phyloP scores from a whole-genome alignment of 805 yeast genomes.

The Blastobotrys attinorum region DNA sequence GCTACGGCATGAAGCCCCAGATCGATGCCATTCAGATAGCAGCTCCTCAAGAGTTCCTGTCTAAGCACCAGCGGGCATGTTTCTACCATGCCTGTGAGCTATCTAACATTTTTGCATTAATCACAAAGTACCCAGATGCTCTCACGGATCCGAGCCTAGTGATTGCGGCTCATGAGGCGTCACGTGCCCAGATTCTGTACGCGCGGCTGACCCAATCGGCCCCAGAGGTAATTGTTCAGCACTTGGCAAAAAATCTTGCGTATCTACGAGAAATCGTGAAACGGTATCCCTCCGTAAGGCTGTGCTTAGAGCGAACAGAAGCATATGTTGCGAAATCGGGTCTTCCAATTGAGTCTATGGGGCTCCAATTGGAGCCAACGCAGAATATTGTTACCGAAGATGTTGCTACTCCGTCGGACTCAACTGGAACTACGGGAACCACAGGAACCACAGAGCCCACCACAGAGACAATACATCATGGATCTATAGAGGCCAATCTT shows the following conservation, averaged over 20 bases:
- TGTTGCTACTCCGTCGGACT: too few relatives aligned
- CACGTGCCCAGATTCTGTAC: neutral
- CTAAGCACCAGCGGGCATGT: neutral
- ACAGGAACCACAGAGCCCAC: too few relatives aligned
- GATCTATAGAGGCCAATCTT: slow-evolving; percentile 1
- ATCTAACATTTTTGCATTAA: neutral
- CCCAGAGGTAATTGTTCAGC: neutral
- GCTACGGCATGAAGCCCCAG: slow-evolving; percentile 1
- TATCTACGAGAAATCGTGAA: neutral
- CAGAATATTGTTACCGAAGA: too few relatives aligned
- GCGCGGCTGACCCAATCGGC: neutral
- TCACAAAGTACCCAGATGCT: neutral
- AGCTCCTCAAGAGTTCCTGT: slow-evolving; percentile 4
- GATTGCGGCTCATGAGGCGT: slow-evolving; percentile 7
- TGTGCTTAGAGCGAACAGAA: neutral
- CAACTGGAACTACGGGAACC: too few relatives aligned
- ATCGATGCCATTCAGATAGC: slow-evolving; percentile 1
- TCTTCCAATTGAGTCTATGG: neutral
- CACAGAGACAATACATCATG: too few relatives aligned
- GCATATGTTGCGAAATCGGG: neutral
- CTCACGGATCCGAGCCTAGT: slow-evolving; percentile 3
- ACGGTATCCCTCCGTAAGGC: neutral
- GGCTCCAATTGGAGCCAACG: too few relatives aligned
- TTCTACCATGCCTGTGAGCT: slow-evolving; percentile 5
- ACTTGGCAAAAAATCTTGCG: neutral